Conservation (phyloP, 495 filamentous ascomycete species). For the Penicillium longicatenatum region DNA sequence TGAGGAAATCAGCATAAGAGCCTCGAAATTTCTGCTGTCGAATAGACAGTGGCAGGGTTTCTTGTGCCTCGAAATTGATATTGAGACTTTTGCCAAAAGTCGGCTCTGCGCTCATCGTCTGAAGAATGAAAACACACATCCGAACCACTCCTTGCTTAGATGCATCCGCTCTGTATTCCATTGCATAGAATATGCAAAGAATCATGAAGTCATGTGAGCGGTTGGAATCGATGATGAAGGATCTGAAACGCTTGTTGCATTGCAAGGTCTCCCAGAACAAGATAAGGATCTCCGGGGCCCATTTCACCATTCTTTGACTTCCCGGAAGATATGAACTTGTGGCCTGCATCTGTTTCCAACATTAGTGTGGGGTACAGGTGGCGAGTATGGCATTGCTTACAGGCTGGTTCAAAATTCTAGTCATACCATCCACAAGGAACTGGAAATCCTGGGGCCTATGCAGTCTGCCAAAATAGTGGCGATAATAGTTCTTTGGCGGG, state of each 20-base stretch:
- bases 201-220: constrained; percentile 91
- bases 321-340: constrained; percentile 88
- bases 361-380: background rate
- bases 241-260: constrained; percentile 96
- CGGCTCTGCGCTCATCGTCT: constrained; percentile 91
- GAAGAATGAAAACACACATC: constrained; percentile 95
- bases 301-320: constrained; percentile 76
- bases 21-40: constrained; percentile 82
- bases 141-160: constrained; percentile 90
- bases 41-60: constrained; percentile 79
- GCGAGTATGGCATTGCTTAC: constrained; percentile 31
- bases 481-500: constrained; percentile 84
- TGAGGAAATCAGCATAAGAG: constrained; percentile 90
- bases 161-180: constrained; percentile 81
- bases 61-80: constrained; percentile 84
- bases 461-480: constrained; percentile 86
- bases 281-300: constrained; percentile 95
- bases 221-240: constrained; percentile 96
- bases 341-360: constrained; percentile 64
- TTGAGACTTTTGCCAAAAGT: constrained; percentile 91
- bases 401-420: constrained; percentile 87
- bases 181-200: constrained; percentile 86
- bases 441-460: constrained; percentile 97
- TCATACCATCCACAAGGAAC: constrained; percentile 96
- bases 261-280: constrained; percentile 97